These are phyloP conservation scores for Monilinia fructigena DNA, from an alignment of 2,329 filamentous ascomycete species.

Conservation along the genomic window DNA sequence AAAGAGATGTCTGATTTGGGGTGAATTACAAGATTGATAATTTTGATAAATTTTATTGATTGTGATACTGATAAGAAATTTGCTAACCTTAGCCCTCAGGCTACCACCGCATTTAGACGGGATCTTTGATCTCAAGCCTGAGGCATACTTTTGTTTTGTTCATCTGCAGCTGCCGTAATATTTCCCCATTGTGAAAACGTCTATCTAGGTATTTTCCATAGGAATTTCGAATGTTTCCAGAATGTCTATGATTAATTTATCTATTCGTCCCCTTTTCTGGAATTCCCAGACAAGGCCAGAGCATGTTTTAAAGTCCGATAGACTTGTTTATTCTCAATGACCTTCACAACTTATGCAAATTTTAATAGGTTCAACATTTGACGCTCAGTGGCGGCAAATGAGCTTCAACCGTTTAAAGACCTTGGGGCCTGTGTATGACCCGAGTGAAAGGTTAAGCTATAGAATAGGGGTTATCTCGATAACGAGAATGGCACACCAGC, in stretches of 20 bases:
- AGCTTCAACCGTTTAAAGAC: slow-evolving; percentile 5
- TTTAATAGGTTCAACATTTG: slow-evolving; percentile 10
- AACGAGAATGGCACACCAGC: not conserved
- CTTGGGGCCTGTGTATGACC: slow-evolving; percentile 5
- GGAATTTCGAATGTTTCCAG: not conserved
- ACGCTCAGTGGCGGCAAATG: slow-evolving; percentile 19
- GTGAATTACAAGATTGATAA: slow-evolving; percentile 11
- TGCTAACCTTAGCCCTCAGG: not conserved
- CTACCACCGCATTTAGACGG: too few species aligned
- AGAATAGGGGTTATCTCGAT: slow-evolving; percentile 18
- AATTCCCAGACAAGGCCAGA: not conserved
- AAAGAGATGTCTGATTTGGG: not conserved
- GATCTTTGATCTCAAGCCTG: not conserved
- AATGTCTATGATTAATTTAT: not conserved
- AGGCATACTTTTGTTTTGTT: not conserved
- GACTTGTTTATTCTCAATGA: slow-evolving; percentile 5
- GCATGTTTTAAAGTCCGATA: slow-evolving; percentile 10
- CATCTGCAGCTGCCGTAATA: not conserved
- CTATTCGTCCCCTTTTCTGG: not conserved
- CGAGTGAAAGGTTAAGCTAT: slow-evolving; percentile 15
- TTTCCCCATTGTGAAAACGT: not conserved
- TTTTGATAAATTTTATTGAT: slow-evolving; percentile 21
- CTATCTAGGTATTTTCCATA: too few species aligned
- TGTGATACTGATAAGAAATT: slow-evolving; percentile 12
- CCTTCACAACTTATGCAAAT: not conserved